Base-by-base conservation (phyloP, 2,329 filamentous ascomycete genomes). In the Fusarium sp. region DNA sequence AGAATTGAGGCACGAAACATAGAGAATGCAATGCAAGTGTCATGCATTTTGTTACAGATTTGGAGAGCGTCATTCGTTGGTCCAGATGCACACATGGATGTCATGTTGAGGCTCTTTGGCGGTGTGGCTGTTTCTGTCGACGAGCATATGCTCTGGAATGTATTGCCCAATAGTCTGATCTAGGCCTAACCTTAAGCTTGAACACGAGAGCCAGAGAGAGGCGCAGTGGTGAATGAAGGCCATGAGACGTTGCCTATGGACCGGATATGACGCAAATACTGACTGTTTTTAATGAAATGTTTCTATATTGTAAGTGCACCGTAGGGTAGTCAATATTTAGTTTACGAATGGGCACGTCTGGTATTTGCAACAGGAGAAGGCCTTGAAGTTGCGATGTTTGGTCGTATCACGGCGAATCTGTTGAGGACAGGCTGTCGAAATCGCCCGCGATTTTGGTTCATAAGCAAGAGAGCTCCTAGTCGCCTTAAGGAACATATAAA, bases 61-160 rank as follows among this genome's bases (percentile, higher is more conserved):
- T 63, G 7, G 37, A 30, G 48, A 27, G 49, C n/a, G 56, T 41
- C 40, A 67, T 67, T 67, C 63, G 64, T 62, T 26, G 15, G 38
- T 40, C 10, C 20, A 7, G 27, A 52, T 52, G 38, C 38, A 42
- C 38, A 30, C 13, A 44, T 35, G 38, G 32, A 62, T 49, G 35
- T 12, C 30, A 48, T 32, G 26, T 50, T 67, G 64, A 67, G 63
- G 63, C 56, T 67, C 64, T 63, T 67, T 55, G 49, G 64, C 64
- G 63, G 64, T 67, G 63, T 50, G 56, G 20, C 33, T 50, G 42
- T 40, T 56, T 48, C 23, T 61, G 20, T 44, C 30, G 32, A 35
- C 11, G 30, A 26, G 33, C 58, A 44, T 27, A 44, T 38, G 20
- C 23, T 60, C 32, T 23, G 38, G 27, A 37, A 42, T 49, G 35